Evolutionary conservation across 805 yeast genomes (phyloP), one percentile per base, ranked within the genome.

Genomic region (Myxozyma lipomycoides): DNA sequence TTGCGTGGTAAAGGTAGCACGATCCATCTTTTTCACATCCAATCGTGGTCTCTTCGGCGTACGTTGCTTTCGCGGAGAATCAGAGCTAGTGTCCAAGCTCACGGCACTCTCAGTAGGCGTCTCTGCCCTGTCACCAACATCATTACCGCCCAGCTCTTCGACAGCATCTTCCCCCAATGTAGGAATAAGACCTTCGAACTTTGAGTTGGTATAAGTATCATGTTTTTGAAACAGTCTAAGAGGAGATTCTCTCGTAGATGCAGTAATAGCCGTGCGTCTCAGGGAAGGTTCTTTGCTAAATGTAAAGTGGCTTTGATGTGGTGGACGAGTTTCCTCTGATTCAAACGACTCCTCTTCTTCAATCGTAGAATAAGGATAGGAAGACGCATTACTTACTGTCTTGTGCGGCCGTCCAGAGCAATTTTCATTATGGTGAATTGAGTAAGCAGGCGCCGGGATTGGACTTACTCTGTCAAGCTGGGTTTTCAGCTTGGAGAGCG

Each of bases 161-260:
- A 34, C 42, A n/a, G 39, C 25, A 23, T 22, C 39, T 28, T 21
- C 45, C 9, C 37, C 46, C 24, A 34, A 10, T 12, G 25, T 28
- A 21, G 17, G 36, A 30, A 64, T 43, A 2, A 64, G 55, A n/a
- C 60, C 62, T 17, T 65, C 64, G 22, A 61, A 51, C 24, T 54
- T 51, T 2, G 55, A 51, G 24, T 54, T 57, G 3, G 68, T 64
- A 34, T 59, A 64, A 0, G 68, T 62, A 36, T 65, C 65, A 21
- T 56, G 60, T 19, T 49, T 43, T 23, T 59, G 61, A 40, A 64
- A 64, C 4, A 64, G 45, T 25, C 62, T 61, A 9, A 65, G 40
- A 4, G 64, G 59, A 2, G 61, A 52, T 19, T 30, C 34, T 17
- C 18, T 22, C 23, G 9, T 12, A 18, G 40, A 17, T 12, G 40